Evolutionary conservation across 768 basidiomycete species (phyloP).

Genomic region (Suillus alpinus): DNA sequence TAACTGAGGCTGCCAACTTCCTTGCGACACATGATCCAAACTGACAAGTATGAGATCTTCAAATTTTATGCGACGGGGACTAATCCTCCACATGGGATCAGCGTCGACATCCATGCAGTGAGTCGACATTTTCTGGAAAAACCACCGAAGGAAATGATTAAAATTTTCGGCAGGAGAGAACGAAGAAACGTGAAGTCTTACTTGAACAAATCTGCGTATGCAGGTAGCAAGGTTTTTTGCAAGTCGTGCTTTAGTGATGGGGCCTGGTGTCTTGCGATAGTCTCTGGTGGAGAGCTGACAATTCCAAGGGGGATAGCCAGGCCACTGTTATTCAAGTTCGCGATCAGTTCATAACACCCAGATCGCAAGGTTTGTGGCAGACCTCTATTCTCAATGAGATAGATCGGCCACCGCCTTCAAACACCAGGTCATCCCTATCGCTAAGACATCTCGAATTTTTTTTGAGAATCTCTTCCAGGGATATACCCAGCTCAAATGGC

Average conservation of each 20-base stretch:
- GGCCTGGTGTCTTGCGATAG: conserved; percentile 68
- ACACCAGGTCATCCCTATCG: conserved; percentile 56
- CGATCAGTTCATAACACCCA: neutral
- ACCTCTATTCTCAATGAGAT: conserved; percentile 74
- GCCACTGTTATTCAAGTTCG: conserved; percentile 50
- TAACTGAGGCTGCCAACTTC: conserved; percentile 75
- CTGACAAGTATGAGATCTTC: conserved; percentile 70
- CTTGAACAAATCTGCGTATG: conserved; percentile 61
- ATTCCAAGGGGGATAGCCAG: conserved; percentile 72
- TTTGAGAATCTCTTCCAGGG: conserved; percentile 56
- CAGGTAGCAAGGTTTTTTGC: conserved; percentile 71
- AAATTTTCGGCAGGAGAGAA: conserved; percentile 1
- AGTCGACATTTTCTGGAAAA: conserved; percentile 45
- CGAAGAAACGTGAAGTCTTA: conserved; percentile 23
- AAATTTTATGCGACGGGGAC: conserved; percentile 48
- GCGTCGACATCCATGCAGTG: conserved; percentile 54
- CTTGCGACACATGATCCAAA: conserved; percentile 75
- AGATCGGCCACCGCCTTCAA: conserved; percentile 66
- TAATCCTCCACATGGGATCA: conserved; percentile 57
- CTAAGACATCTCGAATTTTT: conserved; percentile 52
- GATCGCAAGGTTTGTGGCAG: conserved; percentile 15
- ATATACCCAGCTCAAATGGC: conserved; percentile 57
- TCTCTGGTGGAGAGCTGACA: conserved; percentile 73
- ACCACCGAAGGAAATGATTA: neutral
- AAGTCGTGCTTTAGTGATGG: conserved; percentile 67